A percentile compares a stretch with the other conserved stretches of the same genome.
phyloP scores from a whole-genome alignment of 2,329 filamentous ascomycete genomes.

The Lecanicillium sp. region DNA sequence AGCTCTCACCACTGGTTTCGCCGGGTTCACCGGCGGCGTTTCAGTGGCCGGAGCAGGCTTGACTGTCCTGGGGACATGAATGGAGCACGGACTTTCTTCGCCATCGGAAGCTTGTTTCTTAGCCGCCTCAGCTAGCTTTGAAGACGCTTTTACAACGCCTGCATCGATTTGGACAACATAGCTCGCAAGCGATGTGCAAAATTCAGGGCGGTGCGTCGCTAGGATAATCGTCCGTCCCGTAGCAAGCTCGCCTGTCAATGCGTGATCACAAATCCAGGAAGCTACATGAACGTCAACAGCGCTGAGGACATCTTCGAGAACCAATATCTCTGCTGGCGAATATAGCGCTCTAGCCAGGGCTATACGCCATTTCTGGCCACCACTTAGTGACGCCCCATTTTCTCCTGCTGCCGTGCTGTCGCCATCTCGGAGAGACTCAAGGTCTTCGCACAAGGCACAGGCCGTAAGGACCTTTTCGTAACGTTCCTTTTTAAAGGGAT shows the following conservation, averaged over 20 bases:
- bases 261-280: constrained; percentile 1
- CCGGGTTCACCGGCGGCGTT: too few species aligned
- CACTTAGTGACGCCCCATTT: constrained; percentile 34
- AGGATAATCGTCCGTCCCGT: constrained; percentile 9
- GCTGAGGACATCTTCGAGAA: constrained; percentile 37
- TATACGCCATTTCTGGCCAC: constrained; percentile 38
- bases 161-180: constrained; percentile 6
- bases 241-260: constrained; percentile 5
- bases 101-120: too few species aligned
- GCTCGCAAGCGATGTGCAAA: neutral
- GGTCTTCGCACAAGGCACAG: constrained; percentile 34
- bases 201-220: constrained; percentile 8
- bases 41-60: too few species aligned
- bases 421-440: constrained; percentile 32
- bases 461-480: constrained; percentile 40
- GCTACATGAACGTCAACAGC: constrained; percentile 9
- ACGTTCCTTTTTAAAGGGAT: constrained; percentile 26
- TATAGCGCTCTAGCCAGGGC: constrained; percentile 38
- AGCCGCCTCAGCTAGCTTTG: neutral
- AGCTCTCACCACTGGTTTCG: too few species aligned
- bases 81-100: too few species aligned
- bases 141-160: neutral
- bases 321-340: constrained; percentile 32
- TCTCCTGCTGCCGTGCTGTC: constrained; percentile 36
- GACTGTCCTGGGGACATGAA: too few species aligned